Evolutionary conservation across 1,284 basidiomycete species (phyloP), one percentile per base, ranked within the genome.

Genomic region (Ustilago tritici): DNA sequence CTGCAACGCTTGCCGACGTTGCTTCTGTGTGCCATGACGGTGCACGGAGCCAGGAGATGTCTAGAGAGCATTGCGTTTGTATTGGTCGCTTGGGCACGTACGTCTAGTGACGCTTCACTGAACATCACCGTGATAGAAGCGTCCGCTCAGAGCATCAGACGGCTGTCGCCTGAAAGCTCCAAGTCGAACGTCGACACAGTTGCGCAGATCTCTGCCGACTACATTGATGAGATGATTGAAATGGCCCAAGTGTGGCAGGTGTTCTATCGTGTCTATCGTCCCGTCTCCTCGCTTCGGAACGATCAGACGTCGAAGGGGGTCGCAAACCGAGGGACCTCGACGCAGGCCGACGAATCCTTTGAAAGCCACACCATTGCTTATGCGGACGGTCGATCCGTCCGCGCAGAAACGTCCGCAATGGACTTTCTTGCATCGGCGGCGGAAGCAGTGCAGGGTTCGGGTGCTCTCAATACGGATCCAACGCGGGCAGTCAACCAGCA

Each of bases 191-290:
- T 34, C 23, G 23, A 46, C 5, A 63, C 56, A 14, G 35, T 72
- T n/a, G 50, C 61, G 1, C 46, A 55, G 10, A 46, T 67, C 11
- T 56, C 70, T 1, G 61, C 70, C 8, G 65, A 66, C 9, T 66
- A 59, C 40, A 63, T 67, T 15, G 50, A 56, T 1, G 70, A 72
- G 36, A 67, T 72, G 70, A 9, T 67, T 11, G 64, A 67, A 4
- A 72, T 56, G 17, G 50, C 58, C 3, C 50, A 31, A 34, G 56
- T 63, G 11, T 72, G 70, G 70, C 49, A 61, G 19, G 38, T 72
- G 1, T 72, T 63, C 38, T 67, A 72, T 34, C 60, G 63, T 2
- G 70, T 72, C n/a, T 72, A 72, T 56, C 61, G 70, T 23, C 70
- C 59, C 3, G 43, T 60, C 2, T 56, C 60, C 28, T 7, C 23